A percentile compares a stretch with the other conserved stretches of the same genome.
Conservation (phyloP, 345 rosid species). For the Rhodomyrtus tomentosa region DNA sequence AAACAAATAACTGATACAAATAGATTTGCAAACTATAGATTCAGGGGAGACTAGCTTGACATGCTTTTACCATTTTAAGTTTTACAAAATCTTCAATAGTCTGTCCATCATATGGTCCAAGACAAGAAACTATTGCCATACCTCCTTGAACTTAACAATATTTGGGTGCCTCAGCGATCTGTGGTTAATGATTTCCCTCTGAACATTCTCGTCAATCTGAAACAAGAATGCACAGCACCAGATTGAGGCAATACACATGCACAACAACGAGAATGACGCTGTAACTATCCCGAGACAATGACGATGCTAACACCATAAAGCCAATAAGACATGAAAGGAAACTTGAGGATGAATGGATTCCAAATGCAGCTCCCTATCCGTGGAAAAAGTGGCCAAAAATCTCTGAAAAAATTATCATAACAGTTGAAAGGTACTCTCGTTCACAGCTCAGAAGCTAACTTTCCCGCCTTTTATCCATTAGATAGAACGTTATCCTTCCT, state of each 20-base stretch:
- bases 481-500: neutral
- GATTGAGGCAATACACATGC: neutral
- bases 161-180: conserved; percentile 87
- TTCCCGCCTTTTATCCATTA: neutral
- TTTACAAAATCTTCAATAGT: neutral
- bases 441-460: neutral
- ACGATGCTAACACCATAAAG: neutral
- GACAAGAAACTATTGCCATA: conserved; percentile 5
- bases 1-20: neutral
- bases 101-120: neutral
- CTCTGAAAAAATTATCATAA: neutral
- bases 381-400: neutral
- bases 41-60: neutral
- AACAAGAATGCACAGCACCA: neutral
- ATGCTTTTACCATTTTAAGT: neutral
- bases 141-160: conserved; percentile 91
- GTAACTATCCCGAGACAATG: neutral
- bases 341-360: neutral
- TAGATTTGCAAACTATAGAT: neutral
- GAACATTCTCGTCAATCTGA: conserved; percentile 96
- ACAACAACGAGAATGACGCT: neutral
- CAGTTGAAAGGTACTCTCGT: neutral
- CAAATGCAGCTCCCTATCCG: neutral
- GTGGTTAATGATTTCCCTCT: conserved; percentile 89
- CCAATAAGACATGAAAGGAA: neutral